phyloP scores from a whole-genome alignment of 495 filamentous ascomycete genomes.

The Cercophora newfieldiana region DNA sequence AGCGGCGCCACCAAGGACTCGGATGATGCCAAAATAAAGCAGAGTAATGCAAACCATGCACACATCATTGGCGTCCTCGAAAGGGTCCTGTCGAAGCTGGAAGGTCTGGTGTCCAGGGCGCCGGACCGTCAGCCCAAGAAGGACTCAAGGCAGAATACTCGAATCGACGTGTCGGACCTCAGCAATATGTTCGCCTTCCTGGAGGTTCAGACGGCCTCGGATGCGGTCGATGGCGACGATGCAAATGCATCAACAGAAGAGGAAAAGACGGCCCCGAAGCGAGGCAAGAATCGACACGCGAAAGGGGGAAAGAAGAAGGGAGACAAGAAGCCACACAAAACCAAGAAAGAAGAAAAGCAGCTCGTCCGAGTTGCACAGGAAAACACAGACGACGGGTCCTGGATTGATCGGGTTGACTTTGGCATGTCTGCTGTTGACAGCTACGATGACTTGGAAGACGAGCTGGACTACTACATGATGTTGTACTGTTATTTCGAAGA shows the following conservation, averaged over 20 bases:
- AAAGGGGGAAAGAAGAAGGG: constrained; percentile 25
- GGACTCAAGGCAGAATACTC: not conserved
- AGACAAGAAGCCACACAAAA: constrained; percentile 22
- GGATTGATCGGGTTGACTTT: constrained; percentile 18
- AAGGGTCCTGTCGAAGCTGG: constrained; percentile 26
- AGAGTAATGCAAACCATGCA: constrained; percentile 26
- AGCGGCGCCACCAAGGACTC: constrained; percentile 17
- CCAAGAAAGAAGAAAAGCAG: constrained; percentile 14
- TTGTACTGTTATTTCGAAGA: constrained; percentile 39
- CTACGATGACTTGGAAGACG: constrained; percentile 23
- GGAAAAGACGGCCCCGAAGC: not conserved
- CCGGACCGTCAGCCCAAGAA: not conserved
- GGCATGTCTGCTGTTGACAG: not conserved
- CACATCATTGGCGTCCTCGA: constrained; percentile 33
- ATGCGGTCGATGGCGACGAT: constrained; percentile 5
- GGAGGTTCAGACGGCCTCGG: constrained; percentile 19
- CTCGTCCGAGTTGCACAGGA: not conserved
- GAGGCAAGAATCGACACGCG: constrained; percentile 5
- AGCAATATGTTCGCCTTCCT: constrained; percentile 34
- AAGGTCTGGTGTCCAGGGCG: constrained; percentile 10
- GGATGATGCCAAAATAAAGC: constrained; percentile 19
- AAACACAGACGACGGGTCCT: constrained; percentile 1
- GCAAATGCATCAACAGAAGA: constrained; percentile 18
- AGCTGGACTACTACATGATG: constrained; percentile 36
- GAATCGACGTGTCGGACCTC: constrained; percentile 21